These are phyloP conservation scores for Hermanozyma aechmeae DNA, from an alignment of 805 yeast species.

Conservation along the genomic window DNA sequence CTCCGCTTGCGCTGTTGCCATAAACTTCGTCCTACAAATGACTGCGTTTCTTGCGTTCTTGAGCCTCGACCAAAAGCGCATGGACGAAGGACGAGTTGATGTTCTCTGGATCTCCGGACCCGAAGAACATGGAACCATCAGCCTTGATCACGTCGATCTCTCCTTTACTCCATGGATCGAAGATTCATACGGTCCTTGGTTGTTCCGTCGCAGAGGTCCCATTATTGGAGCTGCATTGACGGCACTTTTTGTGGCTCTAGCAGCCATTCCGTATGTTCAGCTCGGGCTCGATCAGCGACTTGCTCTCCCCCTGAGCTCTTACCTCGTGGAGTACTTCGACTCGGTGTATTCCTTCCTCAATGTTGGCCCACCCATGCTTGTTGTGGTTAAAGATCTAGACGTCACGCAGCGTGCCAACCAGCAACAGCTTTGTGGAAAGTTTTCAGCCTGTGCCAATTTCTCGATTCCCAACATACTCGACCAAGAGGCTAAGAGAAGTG, in stretches of 20 bases:
- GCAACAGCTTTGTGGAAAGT: slow-evolving; percentile 76
- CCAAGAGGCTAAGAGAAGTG: slow-evolving; percentile 67
- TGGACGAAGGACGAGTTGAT: slow-evolving; percentile 54
- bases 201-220: slow-evolving; percentile 35
- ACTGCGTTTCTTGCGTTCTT: slow-evolving; percentile 73
- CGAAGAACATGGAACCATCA: background rate
- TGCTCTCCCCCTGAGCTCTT: slow-evolving; percentile 80
- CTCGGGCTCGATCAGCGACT: slow-evolving; percentile 84
- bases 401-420: slow-evolving; percentile 56
- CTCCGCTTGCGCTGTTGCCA: slow-evolving; percentile 75
- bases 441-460: slow-evolving; percentile 70
- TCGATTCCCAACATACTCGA: slow-evolving; percentile 77
- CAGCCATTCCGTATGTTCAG: no score
- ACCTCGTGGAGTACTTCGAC: slow-evolving; percentile 70
- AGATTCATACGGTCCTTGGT: no score
- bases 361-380: slow-evolving; percentile 88
- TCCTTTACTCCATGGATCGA: slow-evolving; percentile 53
- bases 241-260: no score
- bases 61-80: slow-evolving; percentile 53
- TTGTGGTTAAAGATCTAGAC: slow-evolving; percentile 64
- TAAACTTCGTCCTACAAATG: slow-evolving; percentile 71
- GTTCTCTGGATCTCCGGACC: no score
- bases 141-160: background rate
- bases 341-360: slow-evolving; percentile 65
- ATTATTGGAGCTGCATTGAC: no score